phyloP scores from a whole-genome alignment of 2,329 filamentous ascomycete genomes.

The Blumeria graminis region DNA sequence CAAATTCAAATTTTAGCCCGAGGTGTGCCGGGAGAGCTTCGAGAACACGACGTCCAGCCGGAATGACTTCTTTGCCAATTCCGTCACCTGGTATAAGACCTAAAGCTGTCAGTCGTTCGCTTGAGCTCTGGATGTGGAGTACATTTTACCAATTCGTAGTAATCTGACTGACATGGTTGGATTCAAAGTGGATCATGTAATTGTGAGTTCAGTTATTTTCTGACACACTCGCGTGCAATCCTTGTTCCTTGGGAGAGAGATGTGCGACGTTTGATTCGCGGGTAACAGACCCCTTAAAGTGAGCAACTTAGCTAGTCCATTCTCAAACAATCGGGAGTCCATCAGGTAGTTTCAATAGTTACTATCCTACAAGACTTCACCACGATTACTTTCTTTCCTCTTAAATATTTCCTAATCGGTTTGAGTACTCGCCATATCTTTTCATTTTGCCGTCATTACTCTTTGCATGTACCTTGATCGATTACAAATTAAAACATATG shows the following conservation, averaged over 20 bases:
- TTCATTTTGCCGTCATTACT: too few species aligned
- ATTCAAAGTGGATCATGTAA: conserved; percentile 3
- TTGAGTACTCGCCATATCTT: too few species aligned
- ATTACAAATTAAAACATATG: too few species aligned
- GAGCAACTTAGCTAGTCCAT: too few species aligned
- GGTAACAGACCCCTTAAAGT: too few species aligned
- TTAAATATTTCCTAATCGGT: too few species aligned
- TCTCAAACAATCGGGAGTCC: too few species aligned
- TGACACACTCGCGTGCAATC: neutral
- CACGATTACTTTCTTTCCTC: too few species aligned
- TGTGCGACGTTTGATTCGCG: too few species aligned
- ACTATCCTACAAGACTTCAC: too few species aligned
- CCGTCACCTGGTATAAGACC: conserved; percentile 94
- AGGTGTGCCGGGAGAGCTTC: conserved; percentile 84
- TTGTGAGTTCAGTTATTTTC: conserved; percentile 3
- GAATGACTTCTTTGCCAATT: conserved; percentile 96
- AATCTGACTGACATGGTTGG: conserved; percentile 33
- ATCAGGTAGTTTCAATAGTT: too few species aligned
- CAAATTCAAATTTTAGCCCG: conserved; percentile 79
- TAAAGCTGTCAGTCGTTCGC: conserved; percentile 16
- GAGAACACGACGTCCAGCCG: conserved; percentile 71
- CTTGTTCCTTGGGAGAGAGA: neutral
- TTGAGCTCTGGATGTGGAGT: neutral
- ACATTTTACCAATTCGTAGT: conserved; percentile 37
- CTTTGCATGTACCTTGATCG: too few species aligned